Evolutionary conservation across 176 grass and related monocot species (phyloP), one percentile per base, ranked within the genome.

Genomic region (Pontederia crassipes): DNA sequence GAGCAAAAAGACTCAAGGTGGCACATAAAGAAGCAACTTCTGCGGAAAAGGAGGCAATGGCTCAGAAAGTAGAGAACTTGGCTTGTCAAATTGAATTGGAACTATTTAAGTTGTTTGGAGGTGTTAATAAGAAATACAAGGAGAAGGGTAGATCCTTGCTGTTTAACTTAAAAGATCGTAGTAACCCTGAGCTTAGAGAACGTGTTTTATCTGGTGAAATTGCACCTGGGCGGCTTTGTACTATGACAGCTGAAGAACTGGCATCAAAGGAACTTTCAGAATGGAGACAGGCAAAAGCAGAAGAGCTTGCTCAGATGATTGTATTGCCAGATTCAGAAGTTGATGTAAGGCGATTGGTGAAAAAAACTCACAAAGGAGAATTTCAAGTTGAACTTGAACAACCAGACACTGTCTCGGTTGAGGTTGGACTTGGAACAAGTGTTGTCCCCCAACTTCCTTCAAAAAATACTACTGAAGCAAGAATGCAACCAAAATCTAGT

Each of bases 331-430:
- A 82, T 72, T 78, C 27, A 47, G 79, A 89, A 75, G 72, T 87
- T 16, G 81, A 84, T 9, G 11, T 77, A 59, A 79, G 78, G 54
- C 75, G 76, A 20, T 64, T 89, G 54, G 86, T 87, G 26, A 95
- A 64, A 28, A 95, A 95, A 78, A 84, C 90, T 11, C 90, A 95
- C 50, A 90, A 90, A 71, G 90, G 86, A 50, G 86, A 95, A 71
- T 84, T 87, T 84, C 72, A 69, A 74, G 75, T 95, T 75, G 81
- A 89, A 64, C 57, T 89, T 53, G 90, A 90, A 48, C 83, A 90
- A 57, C 71, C 51, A 28, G 80, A 89, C 67, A 50, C 49, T 26
- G 68, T 89, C 24, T 82, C 80, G 16, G 46, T 67, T 15, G 78
- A 72, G 35, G 77, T 65, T 74, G 86, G 78, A 57, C 70, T 89